Evolutionary conservation across 192 early-diverging fungal species (phyloP), one percentile per base, ranked within the genome.

Genomic region (Jimgerdemannia flammicorona): DNA sequence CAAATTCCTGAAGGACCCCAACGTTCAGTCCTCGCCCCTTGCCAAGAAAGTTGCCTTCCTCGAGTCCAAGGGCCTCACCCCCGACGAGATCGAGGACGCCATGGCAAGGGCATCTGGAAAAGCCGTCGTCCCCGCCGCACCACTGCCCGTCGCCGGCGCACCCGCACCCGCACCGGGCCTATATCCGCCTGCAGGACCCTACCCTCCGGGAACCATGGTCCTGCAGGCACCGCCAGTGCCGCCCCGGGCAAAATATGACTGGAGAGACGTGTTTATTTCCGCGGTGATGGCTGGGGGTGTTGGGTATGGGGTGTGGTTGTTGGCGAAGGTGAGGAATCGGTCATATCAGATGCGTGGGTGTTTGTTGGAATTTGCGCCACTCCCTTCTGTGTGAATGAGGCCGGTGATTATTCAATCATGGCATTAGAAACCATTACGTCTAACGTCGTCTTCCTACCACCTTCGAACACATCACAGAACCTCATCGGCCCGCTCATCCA

Each of bases 1-100:
- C 75, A 92, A 92, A 69, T 99, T 99, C 79, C 89, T 99, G 43
- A 79, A 83, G 20, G 96, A 99, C 83, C 93, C 96, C 54, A 95
- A 97, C 76, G 97, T 99, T 14, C 92, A 94, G 78, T 80, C 89
- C 9, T 90, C 94, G 17, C 89, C 98, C 1, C 80, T 99, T 29
- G 94, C 95, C 43, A 97, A 98, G 73, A 92, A 94, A 67, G 85
- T 97, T 41, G 90, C 97, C n/a, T 99, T 99, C 82, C 87, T 99
- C 39, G 95, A 98, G 77, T 91, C 91, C 64, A 99, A 99, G 85
- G 98, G 98, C 0, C 82, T 99, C 73, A 94, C 93, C 40, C 84
- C 89, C 14, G 91, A 90, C 19, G 98, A 99, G 83, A 98, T 99
- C 74, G 93, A 98, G 69, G 91, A 88, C 64, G 98, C 97, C 7